Conservation (phyloP, 495 filamentous ascomycete genomes). For the Xylaria castorea region DNA sequence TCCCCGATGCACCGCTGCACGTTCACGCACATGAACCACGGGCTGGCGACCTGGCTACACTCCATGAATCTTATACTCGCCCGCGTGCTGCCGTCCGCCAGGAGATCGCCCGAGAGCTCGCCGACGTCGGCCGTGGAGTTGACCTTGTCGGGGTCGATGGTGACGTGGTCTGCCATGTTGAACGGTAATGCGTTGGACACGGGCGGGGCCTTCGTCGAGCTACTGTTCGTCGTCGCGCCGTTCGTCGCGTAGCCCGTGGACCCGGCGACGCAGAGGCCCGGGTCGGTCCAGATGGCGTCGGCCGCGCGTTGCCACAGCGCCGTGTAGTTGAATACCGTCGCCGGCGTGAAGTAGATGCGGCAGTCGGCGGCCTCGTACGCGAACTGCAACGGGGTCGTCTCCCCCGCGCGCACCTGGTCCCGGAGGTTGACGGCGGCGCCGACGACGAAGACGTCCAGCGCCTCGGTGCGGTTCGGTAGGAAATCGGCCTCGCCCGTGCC, state of each 20-base stretch:
- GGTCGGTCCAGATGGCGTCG: constrained; percentile 36
- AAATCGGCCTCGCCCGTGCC: constrained; percentile 31
- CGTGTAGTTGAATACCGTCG: constrained; percentile 50
- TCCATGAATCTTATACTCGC: not conserved
- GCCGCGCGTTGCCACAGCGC: constrained; percentile 51
- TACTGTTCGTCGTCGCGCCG: not conserved
- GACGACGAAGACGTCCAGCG: constrained; percentile 41
- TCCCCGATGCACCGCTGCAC: not conserved
- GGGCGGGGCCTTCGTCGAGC: not conserved
- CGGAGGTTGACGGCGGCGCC: constrained; percentile 47
- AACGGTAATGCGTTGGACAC: not conserved
- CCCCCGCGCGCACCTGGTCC: constrained; percentile 45
- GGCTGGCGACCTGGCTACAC: not conserved
- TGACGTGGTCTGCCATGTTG: not conserved
- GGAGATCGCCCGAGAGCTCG: constrained; percentile 1
- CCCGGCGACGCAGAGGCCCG: constrained; percentile 34
- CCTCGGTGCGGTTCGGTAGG: constrained; percentile 36
- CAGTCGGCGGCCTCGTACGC: constrained; percentile 55
- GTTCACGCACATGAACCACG: not conserved
- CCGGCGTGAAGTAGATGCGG: constrained; percentile 54
- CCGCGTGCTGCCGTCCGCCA: not conserved
- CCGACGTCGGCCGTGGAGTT: not conserved
- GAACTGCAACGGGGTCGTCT: constrained; percentile 51
- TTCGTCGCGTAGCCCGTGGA: constrained; percentile 22
- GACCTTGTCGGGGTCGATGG: not conserved